These are phyloP conservation scores for Arthrobotrys sphaeroides DNA, from an alignment of 2,329 filamentous ascomycete genomes.

Conservation along the genomic window DNA sequence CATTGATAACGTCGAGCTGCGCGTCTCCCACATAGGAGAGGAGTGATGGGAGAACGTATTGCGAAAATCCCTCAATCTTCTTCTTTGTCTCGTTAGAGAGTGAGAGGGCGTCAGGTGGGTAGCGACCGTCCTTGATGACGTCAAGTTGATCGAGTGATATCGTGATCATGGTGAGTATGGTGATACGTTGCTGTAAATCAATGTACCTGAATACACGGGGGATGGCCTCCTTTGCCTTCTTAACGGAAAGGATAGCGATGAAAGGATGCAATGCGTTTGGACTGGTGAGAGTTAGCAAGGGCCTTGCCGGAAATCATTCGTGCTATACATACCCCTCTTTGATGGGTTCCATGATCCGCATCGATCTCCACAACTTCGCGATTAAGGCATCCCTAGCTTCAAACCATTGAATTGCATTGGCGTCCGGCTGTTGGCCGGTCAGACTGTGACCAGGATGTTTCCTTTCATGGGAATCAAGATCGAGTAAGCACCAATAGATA, in stretches of 20 bases:
- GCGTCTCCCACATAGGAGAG: slow-evolving; percentile 92
- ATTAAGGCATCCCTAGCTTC: slow-evolving; percentile 77
- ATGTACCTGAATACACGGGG: slow-evolving; percentile 94
- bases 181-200: slow-evolving; percentile 89
- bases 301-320: neutral
- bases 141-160: slow-evolving; percentile 92
- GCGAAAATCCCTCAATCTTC: slow-evolving; percentile 89
- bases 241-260: slow-evolving; percentile 91
- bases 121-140: slow-evolving; percentile 82
- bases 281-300: slow-evolving; percentile 64
- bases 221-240: slow-evolving; percentile 95
- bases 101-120: slow-evolving; percentile 75
- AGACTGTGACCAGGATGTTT: slow-evolving; percentile 73
- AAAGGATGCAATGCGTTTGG: slow-evolving; percentile 82
- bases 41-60: slow-evolving; percentile 86
- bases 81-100: slow-evolving; percentile 83
- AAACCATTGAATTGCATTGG: slow-evolving; percentile 82
- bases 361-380: slow-evolving; percentile 79
- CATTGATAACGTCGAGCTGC: slow-evolving; percentile 87
- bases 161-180: slow-evolving; percentile 93
- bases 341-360: slow-evolving; percentile 94
- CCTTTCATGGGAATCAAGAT: slow-evolving; percentile 91
- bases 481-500: slow-evolving; percentile 88
- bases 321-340: slow-evolving; percentile 60
- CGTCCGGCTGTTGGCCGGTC: slow-evolving; percentile 71